phyloP scores from a whole-genome alignment of 257 asterid genomes.

The Gentiana straminea region DNA sequence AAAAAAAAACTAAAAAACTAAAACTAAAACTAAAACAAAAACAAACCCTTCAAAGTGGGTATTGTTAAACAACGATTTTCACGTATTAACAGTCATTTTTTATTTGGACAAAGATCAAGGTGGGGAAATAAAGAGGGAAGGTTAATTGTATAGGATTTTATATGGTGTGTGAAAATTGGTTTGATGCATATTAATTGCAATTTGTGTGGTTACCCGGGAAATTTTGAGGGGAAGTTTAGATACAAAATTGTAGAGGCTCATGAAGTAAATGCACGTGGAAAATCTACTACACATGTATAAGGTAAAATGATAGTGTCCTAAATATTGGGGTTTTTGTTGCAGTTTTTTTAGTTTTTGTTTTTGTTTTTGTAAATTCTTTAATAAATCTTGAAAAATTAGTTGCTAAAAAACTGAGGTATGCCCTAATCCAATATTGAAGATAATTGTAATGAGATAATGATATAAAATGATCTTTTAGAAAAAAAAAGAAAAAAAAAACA shows the following conservation, averaged over 20 bases:
- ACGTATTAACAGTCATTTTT: constrained; percentile 12
- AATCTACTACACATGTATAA: constrained; percentile 16
- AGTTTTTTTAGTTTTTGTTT: neutral
- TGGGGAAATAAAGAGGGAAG: neutral
- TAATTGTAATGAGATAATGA: no score
- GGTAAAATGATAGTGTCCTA: constrained; percentile 8
- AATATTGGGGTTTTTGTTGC: constrained; percentile 24
- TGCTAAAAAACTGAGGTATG: no score
- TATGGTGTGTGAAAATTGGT: neutral
- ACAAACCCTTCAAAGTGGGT: neutral
- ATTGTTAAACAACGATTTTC: constrained; percentile 13
- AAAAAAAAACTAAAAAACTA: neutral
- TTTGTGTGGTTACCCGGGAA: constrained; percentile 21
- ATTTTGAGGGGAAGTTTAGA: constrained; percentile 22
- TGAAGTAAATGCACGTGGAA: constrained; percentile 13
- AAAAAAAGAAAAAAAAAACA: no score
- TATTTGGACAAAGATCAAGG: neutral
- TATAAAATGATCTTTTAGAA: no score
- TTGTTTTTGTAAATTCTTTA: no score
- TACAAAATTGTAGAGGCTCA: constrained; percentile 15
- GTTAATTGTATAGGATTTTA: neutral
- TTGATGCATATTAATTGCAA: constrained; percentile 13
- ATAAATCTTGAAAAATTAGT: no score
- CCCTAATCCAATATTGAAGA: no score
- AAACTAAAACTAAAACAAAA: neutral